Percentiles rank a stretch among this genome's conserved stretches.
These are phyloP conservation scores for Chlamydomonas incerta DNA, from an alignment of 139 green algal species.

Conservation along the genomic window DNA sequence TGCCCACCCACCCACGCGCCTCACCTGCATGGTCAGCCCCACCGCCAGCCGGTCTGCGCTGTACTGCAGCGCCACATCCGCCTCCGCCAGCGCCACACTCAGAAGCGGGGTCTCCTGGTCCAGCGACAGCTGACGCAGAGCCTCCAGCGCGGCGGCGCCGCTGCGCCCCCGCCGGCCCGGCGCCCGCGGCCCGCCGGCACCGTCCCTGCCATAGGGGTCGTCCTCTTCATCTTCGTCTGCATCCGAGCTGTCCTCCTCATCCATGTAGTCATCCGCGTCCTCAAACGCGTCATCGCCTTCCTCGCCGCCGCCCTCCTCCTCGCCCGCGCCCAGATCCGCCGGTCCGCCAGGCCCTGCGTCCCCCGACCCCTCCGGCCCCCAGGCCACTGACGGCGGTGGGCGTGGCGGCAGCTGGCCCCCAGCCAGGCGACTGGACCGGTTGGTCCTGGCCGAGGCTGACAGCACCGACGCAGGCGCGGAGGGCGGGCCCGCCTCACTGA, in stretches of 20 bases:
- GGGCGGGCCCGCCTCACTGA: not conserved
- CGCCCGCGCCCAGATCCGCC: not conserved
- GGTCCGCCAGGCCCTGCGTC: not conserved
- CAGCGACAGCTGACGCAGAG: conserved; percentile 52
- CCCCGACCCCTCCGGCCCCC: too few species aligned
- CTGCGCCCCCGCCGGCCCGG: not conserved
- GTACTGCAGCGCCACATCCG: conserved; percentile 41
- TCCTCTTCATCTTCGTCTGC: not conserved
- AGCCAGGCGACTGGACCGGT: too few species aligned
- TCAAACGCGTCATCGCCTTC: not conserved
- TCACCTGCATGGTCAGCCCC: conserved; percentile 42
- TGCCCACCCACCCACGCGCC: too few species aligned
- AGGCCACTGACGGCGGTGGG: not conserved
- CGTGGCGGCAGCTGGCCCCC: not conserved
- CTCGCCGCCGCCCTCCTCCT: not conserved
- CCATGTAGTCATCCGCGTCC: conserved; percentile 1
- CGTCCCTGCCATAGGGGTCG: not conserved
- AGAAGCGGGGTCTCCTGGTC: conserved; percentile 74
- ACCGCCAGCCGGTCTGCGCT: conserved; percentile 52
- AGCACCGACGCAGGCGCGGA: too few species aligned
- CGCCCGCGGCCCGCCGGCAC: too few species aligned
- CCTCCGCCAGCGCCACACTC: conserved; percentile 56
- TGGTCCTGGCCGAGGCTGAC: too few species aligned
- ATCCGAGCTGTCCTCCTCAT: not conserved
- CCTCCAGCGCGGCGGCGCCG: not conserved